Evolutionary conservation across 2,329 filamentous ascomycete species (phyloP).

Genomic region (Colletotrichum trifolii): DNA sequence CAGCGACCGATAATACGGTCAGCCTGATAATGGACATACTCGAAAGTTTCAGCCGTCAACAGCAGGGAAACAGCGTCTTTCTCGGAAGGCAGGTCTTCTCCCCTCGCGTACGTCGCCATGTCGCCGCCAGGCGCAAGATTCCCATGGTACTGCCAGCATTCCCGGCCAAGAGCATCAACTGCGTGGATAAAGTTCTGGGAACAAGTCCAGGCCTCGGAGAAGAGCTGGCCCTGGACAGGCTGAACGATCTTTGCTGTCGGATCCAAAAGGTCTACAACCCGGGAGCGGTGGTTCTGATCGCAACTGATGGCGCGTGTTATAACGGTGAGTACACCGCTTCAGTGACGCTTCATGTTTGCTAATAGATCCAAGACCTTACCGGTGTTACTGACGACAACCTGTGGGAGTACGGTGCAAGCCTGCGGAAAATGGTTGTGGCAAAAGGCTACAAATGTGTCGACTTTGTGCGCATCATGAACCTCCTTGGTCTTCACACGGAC

Average conservation of each 20-base stretch:
- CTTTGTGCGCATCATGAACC: slow-evolving; percentile 31
- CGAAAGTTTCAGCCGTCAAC: slow-evolving; percentile 22
- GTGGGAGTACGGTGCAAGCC: slow-evolving; percentile 27
- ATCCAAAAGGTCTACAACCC: slow-evolving; percentile 27
- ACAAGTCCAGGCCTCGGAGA: slow-evolving; percentile 25
- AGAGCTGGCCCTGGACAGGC: slow-evolving; percentile 27
- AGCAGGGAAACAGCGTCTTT: slow-evolving; percentile 20
- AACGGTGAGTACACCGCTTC: slow-evolving; percentile 21
- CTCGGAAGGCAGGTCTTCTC: slow-evolving; percentile 14
- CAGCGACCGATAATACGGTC: slow-evolving; percentile 1
- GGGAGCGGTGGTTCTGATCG: slow-evolving; percentile 25
- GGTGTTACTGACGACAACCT: slow-evolving; percentile 28
- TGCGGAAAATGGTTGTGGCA: slow-evolving; percentile 26
- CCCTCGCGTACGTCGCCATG: slow-evolving; percentile 14
- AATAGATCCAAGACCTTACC: slow-evolving; percentile 17
- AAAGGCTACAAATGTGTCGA: slow-evolving; percentile 23
- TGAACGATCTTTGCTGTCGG: slow-evolving; percentile 20
- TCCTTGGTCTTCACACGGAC: slow-evolving; percentile 6
- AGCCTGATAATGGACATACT: slow-evolving; percentile 17
- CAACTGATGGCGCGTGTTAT: slow-evolving; percentile 28
- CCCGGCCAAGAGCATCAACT: slow-evolving; percentile 29
- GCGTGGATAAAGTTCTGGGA: slow-evolving; percentile 31
- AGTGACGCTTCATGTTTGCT: neutral
- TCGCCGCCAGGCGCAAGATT: slow-evolving; percentile 22
- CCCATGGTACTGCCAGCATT: slow-evolving; percentile 32